These are phyloP conservation scores for Verticillium klebahnii DNA, from an alignment of 2,329 filamentous ascomycete species.

Conservation along the genomic window DNA sequence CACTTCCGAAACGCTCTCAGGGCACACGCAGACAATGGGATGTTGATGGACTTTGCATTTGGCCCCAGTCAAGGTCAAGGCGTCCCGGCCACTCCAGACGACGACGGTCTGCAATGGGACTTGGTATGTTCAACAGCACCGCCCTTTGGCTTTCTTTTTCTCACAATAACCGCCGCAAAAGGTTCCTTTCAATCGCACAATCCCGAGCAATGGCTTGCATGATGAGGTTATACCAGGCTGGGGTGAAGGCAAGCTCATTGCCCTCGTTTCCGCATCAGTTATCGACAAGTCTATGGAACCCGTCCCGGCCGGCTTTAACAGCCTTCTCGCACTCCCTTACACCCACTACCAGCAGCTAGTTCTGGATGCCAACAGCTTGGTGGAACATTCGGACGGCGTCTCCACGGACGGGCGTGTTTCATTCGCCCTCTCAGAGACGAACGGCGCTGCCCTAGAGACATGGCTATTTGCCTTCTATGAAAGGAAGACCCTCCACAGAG, in stretches of 20 bases:
- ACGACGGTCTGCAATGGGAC: slow-evolving; percentile 28
- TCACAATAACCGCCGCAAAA: neutral
- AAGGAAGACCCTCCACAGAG: no score
- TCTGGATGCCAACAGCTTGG: no score
- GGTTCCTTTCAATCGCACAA: slow-evolving; percentile 18
- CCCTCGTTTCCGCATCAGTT: neutral
- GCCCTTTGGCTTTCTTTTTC: no score
- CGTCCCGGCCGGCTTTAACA: no score
- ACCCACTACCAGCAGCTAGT: no score
- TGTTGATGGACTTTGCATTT: slow-evolving; percentile 39
- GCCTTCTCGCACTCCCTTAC: no score
- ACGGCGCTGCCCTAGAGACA: no score
- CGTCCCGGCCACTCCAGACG: slow-evolving; percentile 28
- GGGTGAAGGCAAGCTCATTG: slow-evolving; percentile 7
- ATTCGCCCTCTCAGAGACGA: neutral
- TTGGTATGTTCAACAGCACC: slow-evolving; percentile 9
- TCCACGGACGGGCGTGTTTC: neutral
- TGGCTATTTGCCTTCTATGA: no score
- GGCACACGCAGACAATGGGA: slow-evolving; percentile 18
- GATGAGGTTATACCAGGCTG: slow-evolving; percentile 29
- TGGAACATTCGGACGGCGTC: no score
- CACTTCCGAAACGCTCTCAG: slow-evolving; percentile 4
- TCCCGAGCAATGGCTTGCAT: slow-evolving; percentile 21
- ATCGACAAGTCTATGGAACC: no score
- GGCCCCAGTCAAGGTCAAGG: slow-evolving; percentile 44